Evolutionary conservation across 2,329 filamentous ascomycete genomes (phyloP).

Genomic region (Ascochyta rabiei): DNA sequence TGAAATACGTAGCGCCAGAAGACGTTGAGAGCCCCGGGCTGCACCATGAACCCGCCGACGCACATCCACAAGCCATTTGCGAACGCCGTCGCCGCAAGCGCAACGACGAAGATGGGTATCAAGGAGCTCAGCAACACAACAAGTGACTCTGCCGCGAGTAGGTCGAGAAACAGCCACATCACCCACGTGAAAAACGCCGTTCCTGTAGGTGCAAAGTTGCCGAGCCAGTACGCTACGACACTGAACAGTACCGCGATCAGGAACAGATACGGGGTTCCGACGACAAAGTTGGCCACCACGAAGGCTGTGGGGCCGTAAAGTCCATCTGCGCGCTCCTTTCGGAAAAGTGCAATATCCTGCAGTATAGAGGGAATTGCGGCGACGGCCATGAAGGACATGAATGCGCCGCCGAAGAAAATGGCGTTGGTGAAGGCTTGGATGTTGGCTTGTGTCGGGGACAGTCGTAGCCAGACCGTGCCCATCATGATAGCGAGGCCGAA

Average conservation of each 20-base stretch:
- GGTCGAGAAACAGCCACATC: slow-evolving; percentile 84
- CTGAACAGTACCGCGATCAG: slow-evolving; percentile 78
- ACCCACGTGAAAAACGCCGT: slow-evolving; percentile 76
- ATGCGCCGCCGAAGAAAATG: slow-evolving; percentile 64
- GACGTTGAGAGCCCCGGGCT: slow-evolving; percentile 72
- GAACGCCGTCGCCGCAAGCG: slow-evolving; percentile 80
- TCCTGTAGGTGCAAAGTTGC: slow-evolving; percentile 71
- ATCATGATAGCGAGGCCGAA: slow-evolving; percentile 80
- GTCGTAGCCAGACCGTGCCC: slow-evolving; percentile 84
- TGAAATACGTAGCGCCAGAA: slow-evolving; percentile 90
- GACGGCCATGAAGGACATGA: slow-evolving; percentile 64
- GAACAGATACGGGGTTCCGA: slow-evolving; percentile 82
- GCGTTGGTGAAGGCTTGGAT: slow-evolving; percentile 85
- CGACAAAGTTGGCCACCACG: slow-evolving; percentile 78
- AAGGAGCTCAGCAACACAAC: slow-evolving; percentile 77
- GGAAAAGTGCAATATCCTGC: slow-evolving; percentile 74
- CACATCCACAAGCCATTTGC: slow-evolving; percentile 91
- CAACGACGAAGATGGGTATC: slow-evolving; percentile 79
- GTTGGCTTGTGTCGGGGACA: slow-evolving; percentile 70
- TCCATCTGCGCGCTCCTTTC: slow-evolving; percentile 81
- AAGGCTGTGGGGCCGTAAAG: slow-evolving; percentile 77
- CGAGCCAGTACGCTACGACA: slow-evolving; percentile 77
- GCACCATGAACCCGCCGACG: slow-evolving; percentile 81
- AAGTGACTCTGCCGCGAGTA: slow-evolving; percentile 80
- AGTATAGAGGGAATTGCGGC: slow-evolving; percentile 85